Base-by-base conservation (phyloP, 352 stramenopile genomes). In the Phytopythium ostracodes region DNA sequence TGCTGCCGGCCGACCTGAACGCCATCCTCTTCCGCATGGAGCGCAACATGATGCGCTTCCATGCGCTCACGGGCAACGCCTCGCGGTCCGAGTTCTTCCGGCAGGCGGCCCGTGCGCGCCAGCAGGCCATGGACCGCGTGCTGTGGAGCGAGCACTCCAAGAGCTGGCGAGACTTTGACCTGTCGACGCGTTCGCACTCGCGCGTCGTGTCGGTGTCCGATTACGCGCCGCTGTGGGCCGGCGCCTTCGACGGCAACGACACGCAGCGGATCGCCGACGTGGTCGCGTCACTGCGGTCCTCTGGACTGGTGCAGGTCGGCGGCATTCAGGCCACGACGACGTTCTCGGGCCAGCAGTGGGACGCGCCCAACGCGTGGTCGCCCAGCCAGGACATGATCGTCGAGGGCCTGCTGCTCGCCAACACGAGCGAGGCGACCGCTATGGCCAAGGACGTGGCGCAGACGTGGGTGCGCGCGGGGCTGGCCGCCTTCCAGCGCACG, bases 1-100 rank as follows among this genome's bases (percentile, higher is more conserved):
- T 97, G 38, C 65, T 96, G 53, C 87, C 89, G 14, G 86, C 90
- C 17, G 89, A 97, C 61, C 70, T 97, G 27, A 97, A 97, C 61
- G 66, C 83, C 38, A 83, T 96, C 54, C 63, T 97, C 68, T 92
- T 87, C 59, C 75, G 81, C 40, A 73, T 95, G 43, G 88, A 96
- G 65, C 60, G 65, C 40, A 94, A 93, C 60, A 44, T 96, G 24
- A 81, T 80, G 72, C 55, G 64, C 22, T 91, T 96, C 58, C 75
- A 92, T 44, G 43, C 38, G 27, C 56, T 77, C 27, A 40, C 89
- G 24, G 79, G 75, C n/a, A 67, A 89, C 22, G 18, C 64, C 2
- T 33, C 76, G n/a, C 66, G 75, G n/a, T 79, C 77, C 0, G 31
- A 63, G 20, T 77, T 74, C 50, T 96, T 84, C 59, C 65, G 71